phyloP scores from a whole-genome alignment of 306 rosid species.

The Vigna radiata region DNA sequence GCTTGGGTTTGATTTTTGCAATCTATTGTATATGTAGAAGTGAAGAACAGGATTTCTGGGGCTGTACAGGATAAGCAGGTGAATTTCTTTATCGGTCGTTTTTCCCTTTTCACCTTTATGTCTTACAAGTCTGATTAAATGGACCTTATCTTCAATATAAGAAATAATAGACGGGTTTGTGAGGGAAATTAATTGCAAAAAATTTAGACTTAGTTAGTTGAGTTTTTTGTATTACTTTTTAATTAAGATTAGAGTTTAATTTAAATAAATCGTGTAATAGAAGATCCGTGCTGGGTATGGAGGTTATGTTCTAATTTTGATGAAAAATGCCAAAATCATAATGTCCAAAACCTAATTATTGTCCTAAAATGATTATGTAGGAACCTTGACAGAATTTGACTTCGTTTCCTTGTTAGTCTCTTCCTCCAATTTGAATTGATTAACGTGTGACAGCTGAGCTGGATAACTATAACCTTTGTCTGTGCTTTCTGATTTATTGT shows the following conservation, averaged over 20 bases:
- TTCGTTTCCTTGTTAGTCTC: neutral
- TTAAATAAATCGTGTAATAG: neutral
- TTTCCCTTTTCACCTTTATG: neutral
- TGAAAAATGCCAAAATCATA: neutral
- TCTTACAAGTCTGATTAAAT: neutral
- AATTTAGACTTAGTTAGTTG: neutral
- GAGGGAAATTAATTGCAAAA: neutral
- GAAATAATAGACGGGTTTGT: slow-evolving; percentile 10
- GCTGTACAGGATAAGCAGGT: slow-evolving; percentile 81
- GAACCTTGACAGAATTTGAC: neutral
- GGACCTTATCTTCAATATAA: neutral
- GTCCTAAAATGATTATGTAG: neutral
- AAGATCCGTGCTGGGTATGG: neutral
- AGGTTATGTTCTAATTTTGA: neutral
- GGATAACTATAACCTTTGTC: neutral
- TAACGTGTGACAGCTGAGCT: neutral
- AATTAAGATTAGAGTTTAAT: neutral
- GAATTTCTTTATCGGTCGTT: neutral
- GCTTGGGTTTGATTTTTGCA: neutral
- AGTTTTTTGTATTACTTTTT: neutral
- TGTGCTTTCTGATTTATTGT: neutral
- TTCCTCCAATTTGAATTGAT: slow-evolving; percentile 9
- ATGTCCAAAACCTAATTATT: neutral
- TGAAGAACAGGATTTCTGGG: slow-evolving; percentile 76
- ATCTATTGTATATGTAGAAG: slow-evolving; percentile 49